A percentile compares a stretch with the other conserved stretches of the same genome.
phyloP scores from a whole-genome alignment of 1,284 basidiomycete genomes.

The Afroboletus lepidellus region DNA sequence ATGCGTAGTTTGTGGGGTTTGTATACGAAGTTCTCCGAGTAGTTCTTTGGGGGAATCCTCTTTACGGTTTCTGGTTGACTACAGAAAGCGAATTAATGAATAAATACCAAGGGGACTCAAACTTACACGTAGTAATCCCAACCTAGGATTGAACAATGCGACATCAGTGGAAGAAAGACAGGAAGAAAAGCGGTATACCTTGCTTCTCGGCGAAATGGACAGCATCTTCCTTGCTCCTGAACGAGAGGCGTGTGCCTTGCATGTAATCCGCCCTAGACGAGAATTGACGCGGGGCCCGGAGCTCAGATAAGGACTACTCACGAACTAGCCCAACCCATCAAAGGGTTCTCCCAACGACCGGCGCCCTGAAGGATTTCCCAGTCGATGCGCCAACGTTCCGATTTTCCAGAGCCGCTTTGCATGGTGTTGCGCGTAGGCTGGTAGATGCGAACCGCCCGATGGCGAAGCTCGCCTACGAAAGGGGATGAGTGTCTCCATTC shows the following conservation, averaged over 20 bases:
- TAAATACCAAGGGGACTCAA: background rate
- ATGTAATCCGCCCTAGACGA: conserved; percentile 89
- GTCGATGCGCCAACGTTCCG: conserved; percentile 91
- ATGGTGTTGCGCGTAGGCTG: conserved; percentile 94
- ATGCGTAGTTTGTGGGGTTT: conserved; percentile 82
- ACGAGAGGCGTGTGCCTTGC: conserved; percentile 88
- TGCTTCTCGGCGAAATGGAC: conserved; percentile 94
- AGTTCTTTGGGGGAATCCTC: conserved; percentile 88
- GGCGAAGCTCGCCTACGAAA: conserved; percentile 71
- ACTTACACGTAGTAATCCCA: conserved; percentile 79
- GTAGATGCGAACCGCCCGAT: conserved; percentile 90
- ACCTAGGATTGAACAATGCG: conserved; percentile 39
- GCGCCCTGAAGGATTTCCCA: conserved; percentile 89
- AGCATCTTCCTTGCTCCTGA: conserved; percentile 90
- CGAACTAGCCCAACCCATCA: conserved; percentile 97
- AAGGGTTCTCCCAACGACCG: conserved; percentile 97
- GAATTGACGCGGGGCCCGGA: background rate
- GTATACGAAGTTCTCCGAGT: conserved; percentile 90
- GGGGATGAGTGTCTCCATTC: background rate
- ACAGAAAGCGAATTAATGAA: conserved; percentile 4
- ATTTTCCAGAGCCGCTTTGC: conserved; percentile 89
- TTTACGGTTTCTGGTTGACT: conserved; percentile 71
- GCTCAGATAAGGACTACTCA: conserved; percentile 42
- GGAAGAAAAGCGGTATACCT: conserved; percentile 45
- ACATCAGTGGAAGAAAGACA: background rate